These are phyloP conservation scores for Scedosporium dehoogii DNA, from an alignment of 2,329 filamentous ascomycete genomes.

Conservation along the genomic window DNA sequence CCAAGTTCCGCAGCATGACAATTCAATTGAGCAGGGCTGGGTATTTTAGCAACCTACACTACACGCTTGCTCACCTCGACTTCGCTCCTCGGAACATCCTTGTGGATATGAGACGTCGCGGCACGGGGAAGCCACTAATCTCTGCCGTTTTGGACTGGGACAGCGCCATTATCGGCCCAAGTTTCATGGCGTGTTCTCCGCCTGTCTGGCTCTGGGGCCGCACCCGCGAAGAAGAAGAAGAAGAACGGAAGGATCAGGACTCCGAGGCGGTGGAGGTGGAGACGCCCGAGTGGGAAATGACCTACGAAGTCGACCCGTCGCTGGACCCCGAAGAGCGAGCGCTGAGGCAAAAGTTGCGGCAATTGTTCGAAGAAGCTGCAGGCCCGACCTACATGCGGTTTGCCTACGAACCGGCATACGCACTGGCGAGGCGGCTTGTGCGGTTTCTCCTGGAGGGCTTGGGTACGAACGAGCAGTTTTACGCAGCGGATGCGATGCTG, in stretches of 20 bases:
- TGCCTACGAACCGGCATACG: neutral
- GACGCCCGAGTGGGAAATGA: neutral
- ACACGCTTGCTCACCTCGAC: neutral
- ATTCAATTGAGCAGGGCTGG: neutral
- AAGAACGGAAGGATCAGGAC: neutral
- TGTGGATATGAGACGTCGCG: neutral
- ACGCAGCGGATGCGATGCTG: neutral
- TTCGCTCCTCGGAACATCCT: neutral
- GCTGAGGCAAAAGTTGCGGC: neutral
- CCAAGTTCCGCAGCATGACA: neutral
- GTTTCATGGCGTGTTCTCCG: neutral
- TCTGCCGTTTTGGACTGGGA: neutral
- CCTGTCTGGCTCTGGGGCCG: neutral
- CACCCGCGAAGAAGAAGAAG: neutral
- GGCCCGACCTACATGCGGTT: neutral
- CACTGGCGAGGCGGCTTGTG: neutral
- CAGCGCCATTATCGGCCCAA: neutral
- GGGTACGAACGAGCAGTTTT: neutral
- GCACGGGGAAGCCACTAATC: neutral
- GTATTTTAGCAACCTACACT: neutral
- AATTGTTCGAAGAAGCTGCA: neutral
- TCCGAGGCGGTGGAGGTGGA: neutral
- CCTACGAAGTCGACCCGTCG: neutral
- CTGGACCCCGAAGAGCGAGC: neutral
- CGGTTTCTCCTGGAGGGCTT: neutral